These are phyloP conservation scores for Alternaria sp. DNA, from an alignment of 2,329 filamentous ascomycete genomes.

Conservation along the genomic window DNA sequence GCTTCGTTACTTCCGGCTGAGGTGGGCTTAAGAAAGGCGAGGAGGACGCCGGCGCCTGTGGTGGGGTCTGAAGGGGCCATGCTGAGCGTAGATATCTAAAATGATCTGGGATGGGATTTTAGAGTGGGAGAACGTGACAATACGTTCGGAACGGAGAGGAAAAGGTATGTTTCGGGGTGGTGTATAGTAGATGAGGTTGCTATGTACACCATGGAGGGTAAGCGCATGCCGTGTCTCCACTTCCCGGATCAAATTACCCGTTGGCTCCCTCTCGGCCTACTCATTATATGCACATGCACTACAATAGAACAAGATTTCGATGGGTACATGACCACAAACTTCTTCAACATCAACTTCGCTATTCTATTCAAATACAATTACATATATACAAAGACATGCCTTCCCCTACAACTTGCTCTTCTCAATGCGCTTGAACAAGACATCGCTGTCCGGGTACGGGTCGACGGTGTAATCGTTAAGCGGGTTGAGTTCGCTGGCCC, in stretches of 20 bases:
- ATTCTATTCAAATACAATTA: conserved; percentile 1
- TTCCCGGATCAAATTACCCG: not conserved
- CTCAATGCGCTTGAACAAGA: conserved; percentile 67
- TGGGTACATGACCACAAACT: not conserved
- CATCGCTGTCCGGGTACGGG: conserved; percentile 69
- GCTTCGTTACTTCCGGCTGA: not conserved
- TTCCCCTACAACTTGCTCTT: conserved; percentile 58
- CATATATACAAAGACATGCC: conserved; percentile 1
- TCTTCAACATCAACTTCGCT: not conserved
- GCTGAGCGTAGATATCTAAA: not conserved
- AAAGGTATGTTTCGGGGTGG: too few relatives aligned
- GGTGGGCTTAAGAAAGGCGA: conserved; percentile 2
- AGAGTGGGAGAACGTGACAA: not conserved
- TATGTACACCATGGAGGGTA: not conserved
- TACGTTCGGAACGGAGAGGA: not conserved
- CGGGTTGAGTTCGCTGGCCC: conserved; percentile 75
- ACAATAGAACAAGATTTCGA: not conserved
- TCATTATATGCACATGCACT: not conserved
- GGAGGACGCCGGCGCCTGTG: not conserved
- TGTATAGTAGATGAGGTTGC: too few relatives aligned
- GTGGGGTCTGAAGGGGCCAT: not conserved
- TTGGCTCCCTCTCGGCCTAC: not conserved
- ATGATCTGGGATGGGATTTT: not conserved
- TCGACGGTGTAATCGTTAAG: conserved; percentile 75
- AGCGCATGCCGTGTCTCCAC: not conserved